Evolutionary conservation across 2,329 filamentous ascomycete genomes (phyloP).

Genomic region (Monosporascus cannonballus): DNA sequence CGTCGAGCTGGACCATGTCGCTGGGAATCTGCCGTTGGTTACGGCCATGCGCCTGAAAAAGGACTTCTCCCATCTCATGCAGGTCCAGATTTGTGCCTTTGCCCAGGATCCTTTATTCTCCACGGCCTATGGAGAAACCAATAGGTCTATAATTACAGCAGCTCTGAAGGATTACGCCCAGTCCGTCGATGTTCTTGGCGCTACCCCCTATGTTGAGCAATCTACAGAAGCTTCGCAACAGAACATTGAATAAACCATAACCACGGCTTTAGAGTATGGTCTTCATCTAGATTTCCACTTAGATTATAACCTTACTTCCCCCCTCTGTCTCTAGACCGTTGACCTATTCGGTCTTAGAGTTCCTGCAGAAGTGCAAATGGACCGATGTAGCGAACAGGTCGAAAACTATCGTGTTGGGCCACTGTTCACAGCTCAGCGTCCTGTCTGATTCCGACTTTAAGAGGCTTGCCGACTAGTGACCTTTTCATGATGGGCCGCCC

Average conservation of each 20-base stretch:
- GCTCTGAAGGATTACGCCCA: slow-evolving; percentile 20
- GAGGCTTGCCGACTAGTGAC: slow-evolving; percentile 58
- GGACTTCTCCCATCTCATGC: slow-evolving; percentile 44
- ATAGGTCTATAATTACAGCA: slow-evolving; percentile 39
- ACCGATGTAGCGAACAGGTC: slow-evolving; percentile 23
- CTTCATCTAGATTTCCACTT: slow-evolving; percentile 66
- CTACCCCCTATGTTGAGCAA: slow-evolving; percentile 64
- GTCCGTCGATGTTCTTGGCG: slow-evolving; percentile 55
- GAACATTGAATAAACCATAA: slow-evolving; percentile 60
- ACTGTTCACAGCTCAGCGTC: slow-evolving; percentile 61
- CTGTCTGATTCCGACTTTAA: slow-evolving; percentile 45
- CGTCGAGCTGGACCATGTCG: slow-evolving; percentile 62
- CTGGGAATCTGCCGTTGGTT: slow-evolving; percentile 36
- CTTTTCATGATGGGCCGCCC: slow-evolving; percentile 62
- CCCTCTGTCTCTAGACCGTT: slow-evolving; percentile 33
- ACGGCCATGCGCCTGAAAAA: slow-evolving; percentile 52
- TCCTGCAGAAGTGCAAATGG: slow-evolving; percentile 47
- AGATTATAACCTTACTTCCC: slow-evolving; percentile 57
- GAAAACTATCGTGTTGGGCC: slow-evolving; percentile 55
- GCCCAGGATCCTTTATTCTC: slow-evolving; percentile 65
- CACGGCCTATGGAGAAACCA: slow-evolving; percentile 39
- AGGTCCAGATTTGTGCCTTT: slow-evolving; percentile 64
- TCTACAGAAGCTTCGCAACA: slow-evolving; percentile 37
- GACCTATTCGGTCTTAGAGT: slow-evolving; percentile 47
- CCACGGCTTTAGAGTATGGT: slow-evolving; percentile 39